These are phyloP conservation scores for Marasmius fiardii DNA, from an alignment of 1,284 basidiomycete species.

Conservation along the genomic window DNA sequence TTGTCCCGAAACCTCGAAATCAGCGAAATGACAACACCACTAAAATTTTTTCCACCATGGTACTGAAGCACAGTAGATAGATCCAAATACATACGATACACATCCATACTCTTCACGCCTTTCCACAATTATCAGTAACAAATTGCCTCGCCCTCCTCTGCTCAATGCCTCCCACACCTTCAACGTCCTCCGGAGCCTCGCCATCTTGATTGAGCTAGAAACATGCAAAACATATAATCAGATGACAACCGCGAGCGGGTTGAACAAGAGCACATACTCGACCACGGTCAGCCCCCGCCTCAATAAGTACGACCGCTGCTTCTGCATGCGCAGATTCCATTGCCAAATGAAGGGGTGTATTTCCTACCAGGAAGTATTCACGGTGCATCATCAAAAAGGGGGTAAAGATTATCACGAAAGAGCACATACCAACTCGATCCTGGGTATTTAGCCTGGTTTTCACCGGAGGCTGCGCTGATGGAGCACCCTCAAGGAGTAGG, in stretches of 20 bases:
- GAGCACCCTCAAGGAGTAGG: constrained; percentile 56
- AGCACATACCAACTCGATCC: constrained; percentile 72
- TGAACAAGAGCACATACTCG: constrained; percentile 52
- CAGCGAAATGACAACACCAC: no score
- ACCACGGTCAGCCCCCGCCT: constrained; percentile 88
- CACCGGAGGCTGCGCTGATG: constrained; percentile 63
- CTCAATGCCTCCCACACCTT: constrained; percentile 85
- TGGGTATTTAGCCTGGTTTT: constrained; percentile 85
- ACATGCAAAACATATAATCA: constrained; percentile 14
- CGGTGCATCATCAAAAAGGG: constrained; percentile 11
- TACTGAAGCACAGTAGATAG: neutral
- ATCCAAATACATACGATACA: neutral
- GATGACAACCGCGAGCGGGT: constrained; percentile 2
- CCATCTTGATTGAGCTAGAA: constrained; percentile 74
- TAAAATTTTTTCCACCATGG: no score
- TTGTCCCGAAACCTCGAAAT: no score
- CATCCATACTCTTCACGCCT: constrained; percentile 27
- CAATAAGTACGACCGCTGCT: constrained; percentile 84
- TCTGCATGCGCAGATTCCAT: constrained; percentile 93
- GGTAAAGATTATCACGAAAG: constrained; percentile 10
- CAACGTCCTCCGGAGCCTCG: constrained; percentile 81
- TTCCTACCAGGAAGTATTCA: constrained; percentile 58
- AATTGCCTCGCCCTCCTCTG: constrained; percentile 76
- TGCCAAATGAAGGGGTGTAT: constrained; percentile 93
- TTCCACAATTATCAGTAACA: constrained; percentile 69